A percentile compares a stretch with the other conserved stretches of the same genome.
Evolutionary conservation across 2,329 filamentous ascomycete species (phyloP).

Genomic region (Aspergillus fijiensis): DNA sequence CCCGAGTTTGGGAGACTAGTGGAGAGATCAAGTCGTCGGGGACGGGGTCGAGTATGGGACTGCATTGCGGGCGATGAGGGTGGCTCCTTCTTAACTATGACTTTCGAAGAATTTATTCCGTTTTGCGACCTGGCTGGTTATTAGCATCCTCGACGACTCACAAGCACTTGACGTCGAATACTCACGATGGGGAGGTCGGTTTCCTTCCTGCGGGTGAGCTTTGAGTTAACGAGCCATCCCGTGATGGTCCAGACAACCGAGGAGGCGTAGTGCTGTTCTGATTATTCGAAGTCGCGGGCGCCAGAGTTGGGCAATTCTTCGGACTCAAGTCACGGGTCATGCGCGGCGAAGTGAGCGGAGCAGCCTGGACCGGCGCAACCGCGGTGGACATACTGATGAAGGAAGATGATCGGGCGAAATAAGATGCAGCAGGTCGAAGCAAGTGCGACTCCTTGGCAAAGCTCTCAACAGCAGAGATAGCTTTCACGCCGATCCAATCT

Average conservation of each 20-base stretch:
- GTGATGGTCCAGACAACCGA: conserved; percentile 31
- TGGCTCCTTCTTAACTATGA: conserved; percentile 95
- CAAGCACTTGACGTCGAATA: conserved; percentile 15
- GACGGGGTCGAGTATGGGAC: conserved; percentile 56
- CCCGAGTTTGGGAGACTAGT: conserved; percentile 47
- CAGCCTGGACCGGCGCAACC: conserved; percentile 46
- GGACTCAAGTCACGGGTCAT: conserved; percentile 47
- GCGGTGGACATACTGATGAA: conserved; percentile 47
- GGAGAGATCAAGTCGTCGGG: conserved; percentile 48
- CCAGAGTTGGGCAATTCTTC: conserved; percentile 44
- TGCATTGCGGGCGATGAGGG: conserved; percentile 73
- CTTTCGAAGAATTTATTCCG: conserved; percentile 66
- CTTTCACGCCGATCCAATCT: conserved; percentile 7
- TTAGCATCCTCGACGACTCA: conserved; percentile 13
- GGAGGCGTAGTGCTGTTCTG: conserved; percentile 37
- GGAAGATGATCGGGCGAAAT: not conserved
- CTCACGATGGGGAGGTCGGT: conserved; percentile 50
- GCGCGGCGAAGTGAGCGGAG: conserved; percentile 46
- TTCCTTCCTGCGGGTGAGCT: conserved; percentile 39
- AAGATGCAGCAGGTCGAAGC: not conserved
- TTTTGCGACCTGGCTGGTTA: conserved; percentile 28
- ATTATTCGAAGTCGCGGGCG: conserved; percentile 35
- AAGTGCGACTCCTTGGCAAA: conserved; percentile 2
- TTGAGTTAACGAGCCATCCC: conserved; percentile 36
- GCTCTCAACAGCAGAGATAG: not conserved